Conservation (phyloP, 495 filamentous ascomycete genomes). For the Glonium stellatum region DNA sequence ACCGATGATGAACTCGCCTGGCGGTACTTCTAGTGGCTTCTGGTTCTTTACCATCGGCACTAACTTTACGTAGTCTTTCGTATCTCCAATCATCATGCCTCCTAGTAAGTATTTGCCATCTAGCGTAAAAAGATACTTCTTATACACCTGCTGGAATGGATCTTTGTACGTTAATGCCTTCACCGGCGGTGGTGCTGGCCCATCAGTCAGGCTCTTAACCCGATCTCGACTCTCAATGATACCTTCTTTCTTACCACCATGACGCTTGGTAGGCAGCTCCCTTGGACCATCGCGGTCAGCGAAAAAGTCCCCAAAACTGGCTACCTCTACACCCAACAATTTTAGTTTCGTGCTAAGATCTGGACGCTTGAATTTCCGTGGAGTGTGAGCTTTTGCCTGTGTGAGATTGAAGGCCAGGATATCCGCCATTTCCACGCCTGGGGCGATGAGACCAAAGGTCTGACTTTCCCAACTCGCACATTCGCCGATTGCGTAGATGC, state of each 20-base stretch:
- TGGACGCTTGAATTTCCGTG: slow-evolving; percentile 69
- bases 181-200: slow-evolving; percentile 51
- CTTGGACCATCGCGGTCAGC: slow-evolving; percentile 84
- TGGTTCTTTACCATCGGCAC: slow-evolving; percentile 90
- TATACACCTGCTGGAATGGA: slow-evolving; percentile 89
- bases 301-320: slow-evolving; percentile 95
- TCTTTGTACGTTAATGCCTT: slow-evolving; percentile 91
- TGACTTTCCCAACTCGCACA: slow-evolving; percentile 92
- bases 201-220: slow-evolving; percentile 48
- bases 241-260: slow-evolving; percentile 34
- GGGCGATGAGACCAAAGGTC: slow-evolving; percentile 89
- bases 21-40: slow-evolving; percentile 75
- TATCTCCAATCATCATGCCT: slow-evolving; percentile 98
- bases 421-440: slow-evolving; percentile 94
- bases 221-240: slow-evolving; percentile 35
- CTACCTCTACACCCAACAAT: slow-evolving; percentile 87
- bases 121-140: slow-evolving; percentile 89
- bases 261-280: slow-evolving; percentile 51
- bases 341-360: slow-evolving; percentile 94
- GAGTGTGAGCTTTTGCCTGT: slow-evolving; percentile 64
- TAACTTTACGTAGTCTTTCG: slow-evolving; percentile 86
- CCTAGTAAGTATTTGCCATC: slow-evolving; percentile 91
- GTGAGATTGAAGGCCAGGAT: slow-evolving; percentile 93
- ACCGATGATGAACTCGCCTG: slow-evolving; percentile 84
- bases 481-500: slow-evolving; percentile 89